Evolutionary conservation across 495 filamentous ascomycete species (phyloP).

Genomic region (Cairneyella variabilis): DNA sequence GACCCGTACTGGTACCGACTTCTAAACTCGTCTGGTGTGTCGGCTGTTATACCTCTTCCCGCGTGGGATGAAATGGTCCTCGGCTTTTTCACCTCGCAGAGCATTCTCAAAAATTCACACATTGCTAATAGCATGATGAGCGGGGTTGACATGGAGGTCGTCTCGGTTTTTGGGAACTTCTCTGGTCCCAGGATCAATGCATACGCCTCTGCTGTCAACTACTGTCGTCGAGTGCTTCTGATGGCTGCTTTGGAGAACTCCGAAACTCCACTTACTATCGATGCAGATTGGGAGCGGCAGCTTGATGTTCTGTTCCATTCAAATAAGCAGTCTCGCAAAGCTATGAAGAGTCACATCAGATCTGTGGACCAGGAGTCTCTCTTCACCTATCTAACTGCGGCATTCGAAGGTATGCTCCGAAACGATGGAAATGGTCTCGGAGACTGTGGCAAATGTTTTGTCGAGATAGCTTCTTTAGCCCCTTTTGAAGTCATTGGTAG

Average conservation of each 20-base stretch:
- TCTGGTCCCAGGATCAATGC: slow-evolving; percentile 42
- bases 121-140: slow-evolving; percentile 26
- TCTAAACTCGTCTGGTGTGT: slow-evolving; percentile 45
- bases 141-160: slow-evolving; percentile 31
- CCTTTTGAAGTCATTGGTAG: slow-evolving; percentile 47
- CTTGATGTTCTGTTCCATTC: slow-evolving; percentile 66
- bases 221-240: slow-evolving; percentile 70
- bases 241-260: slow-evolving; percentile 61
- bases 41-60: slow-evolving; percentile 31
- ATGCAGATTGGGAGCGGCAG: slow-evolving; percentile 82
- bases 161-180: slow-evolving; percentile 38
- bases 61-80: slow-evolving; percentile 43
- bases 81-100: slow-evolving; percentile 40
- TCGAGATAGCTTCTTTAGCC: slow-evolving; percentile 63
- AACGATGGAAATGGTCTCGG: slow-evolving; percentile 44
- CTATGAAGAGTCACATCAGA: slow-evolving; percentile 45
- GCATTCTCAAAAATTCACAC: slow-evolving; percentile 25
- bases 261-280: slow-evolving; percentile 48
- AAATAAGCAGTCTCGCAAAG: slow-evolving; percentile 54
- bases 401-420: slow-evolving; percentile 55
- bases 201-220: slow-evolving; percentile 62
- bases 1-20: slow-evolving; percentile 71
- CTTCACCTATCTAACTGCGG: slow-evolving; percentile 33
- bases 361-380: slow-evolving; percentile 25
- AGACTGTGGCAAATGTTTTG: slow-evolving; percentile 55